Conservation (phyloP, 2,329 filamentous ascomycete species). For the Trichoderma sp. region DNA sequence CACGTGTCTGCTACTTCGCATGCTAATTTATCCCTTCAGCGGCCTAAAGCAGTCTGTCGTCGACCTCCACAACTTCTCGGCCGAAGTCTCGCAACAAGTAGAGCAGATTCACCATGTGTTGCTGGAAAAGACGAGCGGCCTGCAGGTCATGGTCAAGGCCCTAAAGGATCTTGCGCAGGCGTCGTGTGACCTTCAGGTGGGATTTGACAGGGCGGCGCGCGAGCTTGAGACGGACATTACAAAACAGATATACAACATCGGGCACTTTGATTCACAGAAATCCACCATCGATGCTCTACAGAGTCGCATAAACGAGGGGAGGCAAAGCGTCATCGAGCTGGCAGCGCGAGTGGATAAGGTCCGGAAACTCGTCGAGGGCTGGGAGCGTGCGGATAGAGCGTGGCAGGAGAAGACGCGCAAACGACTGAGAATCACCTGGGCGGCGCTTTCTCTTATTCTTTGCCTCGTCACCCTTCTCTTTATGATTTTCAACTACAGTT, state of each 20-base stretch:
- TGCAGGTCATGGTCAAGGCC: conserved; percentile 66
- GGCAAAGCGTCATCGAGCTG: conserved; percentile 62
- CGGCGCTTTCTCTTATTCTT: conserved; percentile 55
- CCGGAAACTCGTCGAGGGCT: conserved; percentile 65
- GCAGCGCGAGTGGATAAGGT: conserved; percentile 67
- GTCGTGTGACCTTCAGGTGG: conserved; percentile 60
- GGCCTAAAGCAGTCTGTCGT: conserved; percentile 56
- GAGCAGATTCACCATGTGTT: conserved; percentile 77
- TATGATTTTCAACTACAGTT: conserved; percentile 37
- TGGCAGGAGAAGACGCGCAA: conserved; percentile 70
- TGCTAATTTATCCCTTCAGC: conserved; percentile 41
- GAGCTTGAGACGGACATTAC: conserved; percentile 64
- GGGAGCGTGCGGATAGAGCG: conserved; percentile 68
- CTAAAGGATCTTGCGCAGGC: conserved; percentile 69
- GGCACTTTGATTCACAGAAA: conserved; percentile 68
- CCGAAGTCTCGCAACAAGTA: conserved; percentile 65
- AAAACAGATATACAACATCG: conserved; percentile 62
- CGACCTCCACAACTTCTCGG: conserved; percentile 63
- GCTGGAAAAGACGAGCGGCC: conserved; percentile 66
- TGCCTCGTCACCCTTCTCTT: conserved; percentile 55
- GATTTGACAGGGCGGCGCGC: conserved; percentile 63
- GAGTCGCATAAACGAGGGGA: conserved; percentile 62
- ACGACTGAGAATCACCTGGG: conserved; percentile 66
- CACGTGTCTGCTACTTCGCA: not conserved
- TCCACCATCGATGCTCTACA: conserved; percentile 65